Conservation (phyloP, 345 rosid species). For the Acer saccharum region DNA sequence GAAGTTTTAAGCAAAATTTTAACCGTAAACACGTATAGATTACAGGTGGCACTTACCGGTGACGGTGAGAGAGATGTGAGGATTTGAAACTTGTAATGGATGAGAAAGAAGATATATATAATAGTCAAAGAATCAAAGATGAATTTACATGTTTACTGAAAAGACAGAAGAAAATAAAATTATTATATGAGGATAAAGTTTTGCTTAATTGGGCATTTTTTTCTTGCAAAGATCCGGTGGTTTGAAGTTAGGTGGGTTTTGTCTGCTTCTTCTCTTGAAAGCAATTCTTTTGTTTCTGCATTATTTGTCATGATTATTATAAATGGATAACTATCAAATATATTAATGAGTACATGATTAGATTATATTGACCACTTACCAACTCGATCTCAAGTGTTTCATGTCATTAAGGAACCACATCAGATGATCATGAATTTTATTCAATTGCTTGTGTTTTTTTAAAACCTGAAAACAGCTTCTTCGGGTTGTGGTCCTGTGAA, state of each 20-base stretch:
- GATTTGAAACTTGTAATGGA: neutral
- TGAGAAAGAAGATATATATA: neutral
- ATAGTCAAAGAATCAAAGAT: neutral
- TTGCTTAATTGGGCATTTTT: neutral
- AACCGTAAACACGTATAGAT: no score
- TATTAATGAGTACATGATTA: neutral
- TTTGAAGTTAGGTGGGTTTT: slow-evolving; percentile 7
- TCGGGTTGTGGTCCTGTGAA: slow-evolving; percentile 41
- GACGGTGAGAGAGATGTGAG: neutral
- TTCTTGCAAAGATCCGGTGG: neutral
- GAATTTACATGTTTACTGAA: neutral
- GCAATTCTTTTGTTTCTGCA: neutral
- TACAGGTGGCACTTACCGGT: no score
- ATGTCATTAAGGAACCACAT: neutral
- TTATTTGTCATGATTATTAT: neutral
- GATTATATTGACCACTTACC: neutral
- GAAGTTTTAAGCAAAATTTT: no score
- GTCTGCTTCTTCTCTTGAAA: slow-evolving; percentile 15
- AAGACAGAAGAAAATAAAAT: neutral
- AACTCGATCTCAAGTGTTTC: neutral
- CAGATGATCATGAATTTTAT: neutral
- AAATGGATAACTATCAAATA: neutral
- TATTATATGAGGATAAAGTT: neutral
- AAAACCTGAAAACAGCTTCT: slow-evolving; percentile 22
- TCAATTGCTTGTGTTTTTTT: neutral